Evolutionary conservation across 768 basidiomycete genomes (phyloP), one percentile per base, ranked within the genome.

Genomic region (Galerina marginata): DNA sequence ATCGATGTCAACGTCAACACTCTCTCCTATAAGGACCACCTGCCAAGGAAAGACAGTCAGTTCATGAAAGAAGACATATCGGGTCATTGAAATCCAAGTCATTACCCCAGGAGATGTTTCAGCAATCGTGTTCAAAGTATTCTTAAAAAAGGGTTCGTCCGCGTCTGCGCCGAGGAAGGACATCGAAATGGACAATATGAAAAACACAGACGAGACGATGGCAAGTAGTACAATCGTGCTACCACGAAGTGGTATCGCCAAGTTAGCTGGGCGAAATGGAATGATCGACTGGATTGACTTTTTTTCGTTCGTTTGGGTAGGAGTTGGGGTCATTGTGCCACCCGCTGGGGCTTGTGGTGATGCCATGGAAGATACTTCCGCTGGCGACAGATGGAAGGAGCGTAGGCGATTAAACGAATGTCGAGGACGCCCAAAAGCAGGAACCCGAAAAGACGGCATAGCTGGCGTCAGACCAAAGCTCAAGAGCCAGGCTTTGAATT

Each of bases 1-100:
- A 59, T 86, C 85, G 9, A 86, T 71, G 63, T 87, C 86, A 10
- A 86, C 78, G 61, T 86, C 85, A 5, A 86, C 82, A 54, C 79
- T 81, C 62, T 86, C 84, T 6, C 85, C 86, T 2, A 86, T 65
- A 40, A 87, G 74, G 2, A 86, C 80, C 47, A 87, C 72, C 86
- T 87, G 58, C 15, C 29, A 33, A 20, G 29, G 7, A 33, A 53
- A 67, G 46, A 23, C 60, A 16, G 40, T 53, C 20, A 42, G 36
- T 16, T 65, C 20, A 64, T 51, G 9, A 44, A 20, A 43, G 33
- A 45, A 54, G 37, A 44, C 53, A 20, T 42, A 25, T 23, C 12
- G 20, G 20, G 20, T 2, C 29, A 25, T 40, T 36, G 54, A 25
- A 54, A 16, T 54, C 38, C 16, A 44, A 38, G 16, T 9, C 63